These are phyloP conservation scores for Anastatica hierochuntica DNA, from an alignment of 345 rosid genomes.

Conservation along the genomic window DNA sequence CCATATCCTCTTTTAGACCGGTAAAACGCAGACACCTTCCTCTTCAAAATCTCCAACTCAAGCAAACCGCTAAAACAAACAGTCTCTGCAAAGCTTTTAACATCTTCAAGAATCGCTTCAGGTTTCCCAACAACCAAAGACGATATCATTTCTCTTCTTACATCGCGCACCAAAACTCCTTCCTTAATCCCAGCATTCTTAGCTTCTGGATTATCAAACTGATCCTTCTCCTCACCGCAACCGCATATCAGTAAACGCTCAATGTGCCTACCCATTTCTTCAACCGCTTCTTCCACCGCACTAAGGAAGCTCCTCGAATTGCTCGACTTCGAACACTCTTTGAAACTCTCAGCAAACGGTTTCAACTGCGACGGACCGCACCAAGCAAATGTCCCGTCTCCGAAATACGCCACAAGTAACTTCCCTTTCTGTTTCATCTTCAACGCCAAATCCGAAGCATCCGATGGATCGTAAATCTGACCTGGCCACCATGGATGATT, in stretches of 20 bases:
- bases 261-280: constrained; percentile 58
- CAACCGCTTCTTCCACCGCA: constrained; percentile 49
- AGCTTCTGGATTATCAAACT: constrained; percentile 31
- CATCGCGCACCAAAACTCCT: constrained; percentile 54
- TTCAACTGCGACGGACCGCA: constrained; percentile 69
- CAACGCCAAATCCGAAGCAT: constrained; percentile 66
- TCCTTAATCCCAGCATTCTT: constrained; percentile 62
- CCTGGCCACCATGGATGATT: constrained; percentile 99
- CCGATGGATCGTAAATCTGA: constrained; percentile 55
- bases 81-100: constrained; percentile 38
- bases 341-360: constrained; percentile 63
- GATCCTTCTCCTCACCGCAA: constrained; percentile 33
- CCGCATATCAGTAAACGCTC: constrained; percentile 45
- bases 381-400: constrained; percentile 90
- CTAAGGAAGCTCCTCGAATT: constrained; percentile 37
- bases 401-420: constrained; percentile 76
- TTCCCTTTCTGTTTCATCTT: constrained; percentile 45
- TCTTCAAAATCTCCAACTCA: constrained; percentile 41
- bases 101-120: constrained; percentile 31
- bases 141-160: constrained; percentile 41
- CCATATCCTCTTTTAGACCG: constrained; percentile 38
- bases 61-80: constrained; percentile 33
- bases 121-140: constrained; percentile 37
- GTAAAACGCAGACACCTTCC: constrained; percentile 63
- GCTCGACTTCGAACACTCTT: constrained; percentile 47